Percentiles rank a stretch among this genome's conserved stretches.
These are phyloP conservation scores for Neonectria ditissima DNA, from an alignment of 2,329 filamentous ascomycete species.

Conservation along the genomic window DNA sequence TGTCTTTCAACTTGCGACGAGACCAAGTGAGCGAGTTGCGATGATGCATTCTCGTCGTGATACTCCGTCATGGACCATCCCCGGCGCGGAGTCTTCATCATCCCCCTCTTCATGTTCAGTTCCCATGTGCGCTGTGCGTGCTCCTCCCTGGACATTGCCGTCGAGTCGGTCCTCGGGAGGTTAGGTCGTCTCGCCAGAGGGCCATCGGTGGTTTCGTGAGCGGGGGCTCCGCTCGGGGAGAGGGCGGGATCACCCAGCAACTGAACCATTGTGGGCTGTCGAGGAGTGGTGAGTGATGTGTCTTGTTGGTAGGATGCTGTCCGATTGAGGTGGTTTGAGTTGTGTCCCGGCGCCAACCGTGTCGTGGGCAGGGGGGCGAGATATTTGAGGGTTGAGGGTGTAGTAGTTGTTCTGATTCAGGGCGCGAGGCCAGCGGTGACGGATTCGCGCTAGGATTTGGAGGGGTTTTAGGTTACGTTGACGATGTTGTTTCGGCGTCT, in stretches of 20 bases:
- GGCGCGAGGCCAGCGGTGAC: constrained; percentile 21
- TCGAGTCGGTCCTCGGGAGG: constrained; percentile 40
- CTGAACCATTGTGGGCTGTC: constrained; percentile 48
- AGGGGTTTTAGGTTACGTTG: constrained; percentile 37
- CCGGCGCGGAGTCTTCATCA: constrained; percentile 56
- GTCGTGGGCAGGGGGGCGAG: constrained; percentile 21
- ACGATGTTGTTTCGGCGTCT: constrained; percentile 35
- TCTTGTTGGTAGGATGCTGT: constrained; percentile 19
- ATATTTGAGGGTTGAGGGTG: constrained; percentile 15
- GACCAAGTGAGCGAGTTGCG: constrained; percentile 36
- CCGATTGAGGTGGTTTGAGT: constrained; percentile 4
- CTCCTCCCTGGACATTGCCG: constrained; percentile 56
- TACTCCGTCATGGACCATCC: constrained; percentile 62
- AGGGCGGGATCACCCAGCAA: constrained; percentile 46
- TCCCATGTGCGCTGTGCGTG: constrained; percentile 54
- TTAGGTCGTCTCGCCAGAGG: constrained; percentile 37
- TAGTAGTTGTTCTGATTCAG: constrained; percentile 21
- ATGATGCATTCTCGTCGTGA: constrained; percentile 47
- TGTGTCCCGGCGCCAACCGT: constrained; percentile 10
- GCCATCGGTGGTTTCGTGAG: constrained; percentile 41
- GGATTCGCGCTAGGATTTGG: constrained; percentile 17
- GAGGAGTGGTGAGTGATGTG: constrained; percentile 6
- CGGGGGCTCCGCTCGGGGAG: constrained; percentile 41
- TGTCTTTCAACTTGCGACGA: constrained; percentile 44
- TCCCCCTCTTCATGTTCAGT: constrained; percentile 50